Percentiles rank a stretch among this genome's conserved stretches.
Evolutionary conservation across 1,139 yeast species (phyloP).

Genomic region (Debaryomycetaceae sp.): DNA sequence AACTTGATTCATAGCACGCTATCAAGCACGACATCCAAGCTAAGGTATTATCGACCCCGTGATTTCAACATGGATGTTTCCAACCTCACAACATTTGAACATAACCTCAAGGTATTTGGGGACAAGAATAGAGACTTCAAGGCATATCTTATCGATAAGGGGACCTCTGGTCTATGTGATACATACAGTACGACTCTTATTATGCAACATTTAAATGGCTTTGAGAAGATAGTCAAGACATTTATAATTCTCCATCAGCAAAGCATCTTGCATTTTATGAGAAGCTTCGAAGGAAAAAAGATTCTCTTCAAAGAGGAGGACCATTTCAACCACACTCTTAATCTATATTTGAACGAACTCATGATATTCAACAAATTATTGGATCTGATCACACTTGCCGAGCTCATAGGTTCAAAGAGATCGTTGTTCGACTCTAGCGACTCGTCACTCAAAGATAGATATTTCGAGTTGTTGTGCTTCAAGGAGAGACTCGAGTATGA

Average conservation of each 20-base stretch:
- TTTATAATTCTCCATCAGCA: not conserved
- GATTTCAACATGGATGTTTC: not conserved
- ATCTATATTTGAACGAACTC: constrained; percentile 7
- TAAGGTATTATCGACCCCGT: not conserved
- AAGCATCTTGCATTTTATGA: not conserved
- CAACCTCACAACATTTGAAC: not conserved
- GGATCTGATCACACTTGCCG: not conserved
- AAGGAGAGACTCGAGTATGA: constrained; percentile 13
- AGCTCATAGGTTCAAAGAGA: constrained; percentile 7
- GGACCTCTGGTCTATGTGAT: constrained; percentile 1
- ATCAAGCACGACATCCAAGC: not conserved
- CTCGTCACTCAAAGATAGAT: constrained; percentile 11
- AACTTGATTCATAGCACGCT: constrained; percentile 4
- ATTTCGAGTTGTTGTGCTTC: constrained; percentile 13
- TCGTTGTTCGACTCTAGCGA: constrained; percentile 13
- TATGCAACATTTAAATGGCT: not conserved
- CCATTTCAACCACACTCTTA: constrained; percentile 11
- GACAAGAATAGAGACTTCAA: not conserved
- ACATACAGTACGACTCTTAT: not conserved
- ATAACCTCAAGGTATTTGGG: not conserved
- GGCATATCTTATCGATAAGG: not conserved
- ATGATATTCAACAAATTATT: constrained; percentile 2
- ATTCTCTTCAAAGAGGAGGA: constrained; percentile 12
- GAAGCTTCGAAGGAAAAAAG: not conserved
- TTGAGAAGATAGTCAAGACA: constrained; percentile 1